phyloP scores from a whole-genome alignment of 306 rosid genomes.

The Acmispon strigosus region DNA sequence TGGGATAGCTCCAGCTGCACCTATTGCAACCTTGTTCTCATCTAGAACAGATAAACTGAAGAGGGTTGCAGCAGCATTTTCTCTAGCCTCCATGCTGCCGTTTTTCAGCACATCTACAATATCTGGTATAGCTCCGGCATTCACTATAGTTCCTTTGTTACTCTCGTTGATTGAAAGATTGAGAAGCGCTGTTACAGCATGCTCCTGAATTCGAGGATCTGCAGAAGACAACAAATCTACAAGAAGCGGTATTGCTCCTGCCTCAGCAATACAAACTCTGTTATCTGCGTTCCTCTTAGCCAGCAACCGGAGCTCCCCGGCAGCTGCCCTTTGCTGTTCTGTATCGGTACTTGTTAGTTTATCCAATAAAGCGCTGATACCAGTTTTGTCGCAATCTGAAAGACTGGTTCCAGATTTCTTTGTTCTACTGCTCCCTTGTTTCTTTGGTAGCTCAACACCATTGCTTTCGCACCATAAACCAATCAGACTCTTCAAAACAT shows the following conservation, averaged over 20 bases:
- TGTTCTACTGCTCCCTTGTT: slow-evolving; percentile 60
- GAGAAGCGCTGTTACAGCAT: slow-evolving; percentile 94
- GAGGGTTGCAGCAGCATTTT: slow-evolving; percentile 97
- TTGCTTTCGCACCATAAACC: slow-evolving; percentile 96
- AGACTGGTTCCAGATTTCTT: slow-evolving; percentile 59
- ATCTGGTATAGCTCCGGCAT: slow-evolving; percentile 88
- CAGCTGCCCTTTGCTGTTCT: slow-evolving; percentile 89
- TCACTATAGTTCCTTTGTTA: slow-evolving; percentile 88
- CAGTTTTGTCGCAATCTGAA: slow-evolving; percentile 73
- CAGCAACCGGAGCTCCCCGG: slow-evolving; percentile 92
- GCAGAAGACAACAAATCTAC: slow-evolving; percentile 68
- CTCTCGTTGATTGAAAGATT: slow-evolving; percentile 86
- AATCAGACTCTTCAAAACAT: slow-evolving; percentile 90
- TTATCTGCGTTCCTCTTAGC: slow-evolving; percentile 96
- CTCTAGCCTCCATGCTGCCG: slow-evolving; percentile 98
- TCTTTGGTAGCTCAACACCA: slow-evolving; percentile 86
- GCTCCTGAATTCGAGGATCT: slow-evolving; percentile 90
- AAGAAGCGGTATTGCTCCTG: slow-evolving; percentile 96
- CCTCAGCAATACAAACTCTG: slow-evolving; percentile 91
- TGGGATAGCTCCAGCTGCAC: slow-evolving; percentile 99
- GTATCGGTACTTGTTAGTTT: slow-evolving; percentile 54
- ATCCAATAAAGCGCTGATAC: slow-evolving; percentile 49
- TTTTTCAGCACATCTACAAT: slow-evolving; percentile 86
- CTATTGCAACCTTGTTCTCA: slow-evolving; percentile 86
- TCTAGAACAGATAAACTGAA: slow-evolving; percentile 88